Evolutionary conservation across 495 filamentous ascomycete species (phyloP), one percentile per base, ranked within the genome.

Genomic region (Aspergillus heteromorphus): DNA sequence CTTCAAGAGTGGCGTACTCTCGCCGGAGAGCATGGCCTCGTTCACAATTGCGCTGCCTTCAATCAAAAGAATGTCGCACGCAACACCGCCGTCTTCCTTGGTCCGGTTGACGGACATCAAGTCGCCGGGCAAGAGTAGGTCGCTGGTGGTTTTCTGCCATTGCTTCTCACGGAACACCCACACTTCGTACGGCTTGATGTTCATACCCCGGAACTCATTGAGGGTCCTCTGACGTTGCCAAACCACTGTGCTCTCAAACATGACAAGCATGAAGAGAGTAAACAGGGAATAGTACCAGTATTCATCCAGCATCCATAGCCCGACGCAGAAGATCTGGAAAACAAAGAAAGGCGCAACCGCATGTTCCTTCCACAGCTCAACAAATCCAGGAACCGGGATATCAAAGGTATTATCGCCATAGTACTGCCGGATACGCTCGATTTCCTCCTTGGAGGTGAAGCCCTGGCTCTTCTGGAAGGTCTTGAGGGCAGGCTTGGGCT

Each of bases 281-380:
- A 99, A 99, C 11, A 99, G 80, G 55, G 93, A 99, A 70, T 97
- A 99, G 74, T 99, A 99, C 93, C 93, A 99, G 73, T 97, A 97
- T 73, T 99, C 93, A 69, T 99, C 93, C 69, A 99, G 69, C 86
- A 97, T 89, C 93, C 93, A 99, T 55, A 99, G 75, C 23, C 95
- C 93, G 53, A 99, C 93, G 59, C 95, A 97, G 77, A 99, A 99
- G 38, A 99, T 77, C 75, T 99, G 93, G 73, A 99, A 99, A 48
- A 99, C 91, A 70, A 99, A 99, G 80, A 99, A 99, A 11, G 93
- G 93, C 27, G 93, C 93, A 29, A 99, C 93, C 19, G 93, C 92
- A 73, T 99, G 93, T 70, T 99, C 95, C 72, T 93, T 86, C 81
- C 95, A 99, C 48, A 99, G 83, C 73, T 99, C 93, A 31, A 86